Percentiles rank a stretch among this genome's conserved stretches.
phyloP scores from a whole-genome alignment of 164 flowering plant genomes.

The Saururus chinensis region DNA sequence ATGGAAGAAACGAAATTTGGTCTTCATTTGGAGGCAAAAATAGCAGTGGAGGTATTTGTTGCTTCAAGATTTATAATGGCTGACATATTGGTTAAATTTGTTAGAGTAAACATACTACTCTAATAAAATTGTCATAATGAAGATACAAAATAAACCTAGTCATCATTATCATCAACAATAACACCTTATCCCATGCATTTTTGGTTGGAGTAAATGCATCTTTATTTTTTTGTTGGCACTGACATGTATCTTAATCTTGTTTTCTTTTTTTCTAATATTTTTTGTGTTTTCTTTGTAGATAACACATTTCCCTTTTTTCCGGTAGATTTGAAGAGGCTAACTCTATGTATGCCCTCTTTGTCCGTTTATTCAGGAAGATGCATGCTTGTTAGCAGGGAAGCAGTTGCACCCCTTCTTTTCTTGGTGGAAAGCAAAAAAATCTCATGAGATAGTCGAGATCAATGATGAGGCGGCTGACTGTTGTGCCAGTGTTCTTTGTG shows the following conservation, averaged over 20 bases:
- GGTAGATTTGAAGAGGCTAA: not conserved
- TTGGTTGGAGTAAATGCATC: no score
- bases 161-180: no score
- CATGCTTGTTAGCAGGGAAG: slow-evolving; percentile 59
- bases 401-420: slow-evolving; percentile 88
- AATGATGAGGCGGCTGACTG: slow-evolving; percentile 18
- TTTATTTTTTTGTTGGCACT: no score
- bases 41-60: slow-evolving; percentile 56
- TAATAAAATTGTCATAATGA: no score
- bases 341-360: not conserved
- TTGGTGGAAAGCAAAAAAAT: slow-evolving; percentile 41
- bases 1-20: slow-evolving; percentile 20
- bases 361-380: slow-evolving; percentile 55
- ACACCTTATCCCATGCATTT: no score
- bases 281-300: no score
- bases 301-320: not conserved
- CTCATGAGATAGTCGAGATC: slow-evolving; percentile 19
- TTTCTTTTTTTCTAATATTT: no score
- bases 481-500: slow-evolving; percentile 15
- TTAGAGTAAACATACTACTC: no score
- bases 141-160: no score
- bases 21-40: slow-evolving; percentile 69
- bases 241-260: no score
- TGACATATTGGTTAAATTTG: no score
- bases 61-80: not conserved